Evolutionary conservation across 2,329 filamentous ascomycete species (phyloP), one percentile per base, ranked within the genome.

Genomic region (Leptographium wingfieldii): DNA sequence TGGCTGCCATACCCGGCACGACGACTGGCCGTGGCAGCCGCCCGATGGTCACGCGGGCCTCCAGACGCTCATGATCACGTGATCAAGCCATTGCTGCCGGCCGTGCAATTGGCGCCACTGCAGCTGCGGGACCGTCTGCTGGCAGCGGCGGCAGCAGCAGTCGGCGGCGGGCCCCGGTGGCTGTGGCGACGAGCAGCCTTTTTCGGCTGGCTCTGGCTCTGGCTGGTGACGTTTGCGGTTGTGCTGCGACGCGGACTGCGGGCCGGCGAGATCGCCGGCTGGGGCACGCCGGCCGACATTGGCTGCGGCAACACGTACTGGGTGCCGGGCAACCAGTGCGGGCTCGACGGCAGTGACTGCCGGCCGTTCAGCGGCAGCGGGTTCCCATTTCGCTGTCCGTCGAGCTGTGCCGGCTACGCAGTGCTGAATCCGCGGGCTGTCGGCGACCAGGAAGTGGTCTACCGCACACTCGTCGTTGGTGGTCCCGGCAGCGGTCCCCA

Each of bases 381-480:
- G 0, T 84, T 90, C 66, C 78, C 87, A 0, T 94, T 94, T 68
- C 79, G 85, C 59, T 94, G 89, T 67, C 83, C 87, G 1, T 87
- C 84, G 19, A 85, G 84, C 66, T 94, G 89, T 70, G 80, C 79
- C 53, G 81, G 80, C 66, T 81, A 82, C 60, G 76, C 81, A 64
- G 76, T 88, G 2, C 74, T 88, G 46, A 88, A 91, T 65, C 86
- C 87, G 22, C 81, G 88, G 65, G 87, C 88, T 9, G 87, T 94
- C 5, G 89, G 89, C 40, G 80, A 83, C 64, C 78, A 85, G 65
- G 81, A 86, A 64, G 74, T 88, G 57, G 75, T 80, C 54, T 90
- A 90, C 68, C 73, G 72, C 29, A 75, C 83, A 0, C 69, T 89
- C n/a, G 80, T 90, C 2, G 76, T 90, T 31, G 87, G 87, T n/a